A percentile compares a stretch with the other conserved stretches of the same genome.
Evolutionary conservation across 78 protist genomes (phyloP).

Genomic region (Salpingoeca rosetta): DNA sequence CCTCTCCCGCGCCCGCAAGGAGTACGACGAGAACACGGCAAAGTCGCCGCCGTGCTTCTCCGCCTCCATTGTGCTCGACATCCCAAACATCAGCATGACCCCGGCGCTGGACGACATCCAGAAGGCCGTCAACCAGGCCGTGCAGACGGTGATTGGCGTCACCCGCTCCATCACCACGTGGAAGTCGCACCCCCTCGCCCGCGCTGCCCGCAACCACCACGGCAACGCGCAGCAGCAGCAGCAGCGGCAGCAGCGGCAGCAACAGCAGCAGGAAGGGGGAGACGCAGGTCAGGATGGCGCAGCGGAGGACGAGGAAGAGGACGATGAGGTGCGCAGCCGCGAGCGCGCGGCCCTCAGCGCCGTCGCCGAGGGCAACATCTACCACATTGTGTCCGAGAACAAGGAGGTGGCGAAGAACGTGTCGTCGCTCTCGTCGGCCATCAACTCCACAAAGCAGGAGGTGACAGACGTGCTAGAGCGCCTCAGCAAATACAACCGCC

Average conservation of each 20-base stretch:
- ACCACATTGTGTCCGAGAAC: conserved; percentile 30
- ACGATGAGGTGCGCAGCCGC: background rate
- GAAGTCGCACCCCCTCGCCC: too few relatives aligned
- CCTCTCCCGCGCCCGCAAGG: background rate
- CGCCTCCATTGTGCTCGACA: conserved; percentile 39
- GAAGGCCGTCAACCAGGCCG: conserved; percentile 38
- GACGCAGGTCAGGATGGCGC: background rate
- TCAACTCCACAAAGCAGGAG: background rate
- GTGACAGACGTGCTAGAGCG: conserved; percentile 1
- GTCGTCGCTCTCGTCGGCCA: conserved; percentile 8
- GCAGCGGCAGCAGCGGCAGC: too few relatives aligned
- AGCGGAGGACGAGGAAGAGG: background rate
- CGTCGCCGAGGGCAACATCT: background rate
- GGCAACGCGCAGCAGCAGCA: too few relatives aligned
- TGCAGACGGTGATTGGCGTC: conserved; percentile 16
- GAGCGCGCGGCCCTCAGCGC: background rate
- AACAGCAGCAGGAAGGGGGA: too few relatives aligned
- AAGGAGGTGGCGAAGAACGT: conserved; percentile 47
- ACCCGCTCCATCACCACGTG: conserved; percentile 29
- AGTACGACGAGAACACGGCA: background rate
- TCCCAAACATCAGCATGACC: conserved; percentile 35
- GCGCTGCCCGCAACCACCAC: too few relatives aligned
- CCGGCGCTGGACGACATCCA: conserved; percentile 54
- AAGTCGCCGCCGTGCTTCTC: conserved; percentile 30
- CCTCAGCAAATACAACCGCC: background rate